Conservation (phyloP, 805 yeast genomes). For the Kodamaea kakaduensis region DNA sequence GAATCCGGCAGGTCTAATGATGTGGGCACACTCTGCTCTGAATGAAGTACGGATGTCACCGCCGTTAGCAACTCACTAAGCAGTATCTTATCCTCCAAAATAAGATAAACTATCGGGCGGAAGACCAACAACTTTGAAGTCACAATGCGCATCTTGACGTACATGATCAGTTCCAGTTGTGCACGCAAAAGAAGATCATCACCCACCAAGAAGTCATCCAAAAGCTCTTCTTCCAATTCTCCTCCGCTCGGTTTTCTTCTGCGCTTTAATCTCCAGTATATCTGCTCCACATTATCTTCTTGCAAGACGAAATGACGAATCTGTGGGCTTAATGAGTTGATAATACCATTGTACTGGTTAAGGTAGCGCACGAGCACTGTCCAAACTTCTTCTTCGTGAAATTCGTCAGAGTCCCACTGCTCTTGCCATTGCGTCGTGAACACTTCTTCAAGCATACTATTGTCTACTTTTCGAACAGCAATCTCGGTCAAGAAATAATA, state of each 20-base stretch:
- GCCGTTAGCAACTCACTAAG: constrained; percentile 26
- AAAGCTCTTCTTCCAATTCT: constrained; percentile 13
- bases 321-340: constrained; percentile 32
- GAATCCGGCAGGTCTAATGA: constrained; percentile 10
- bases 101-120: constrained; percentile 32
- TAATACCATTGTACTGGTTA: constrained; percentile 36
- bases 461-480: constrained; percentile 38
- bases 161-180: constrained; percentile 37
- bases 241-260: constrained; percentile 6
- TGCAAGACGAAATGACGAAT: constrained; percentile 31
- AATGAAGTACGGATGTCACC: constrained; percentile 16
- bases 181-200: constrained; percentile 30
- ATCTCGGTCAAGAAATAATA: constrained; percentile 37
- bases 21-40: constrained; percentile 1
- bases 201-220: constrained; percentile 33
- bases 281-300: constrained; percentile 29
- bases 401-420: constrained; percentile 25
- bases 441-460: constrained; percentile 32
- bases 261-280: constrained; percentile 25
- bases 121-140: constrained; percentile 29
- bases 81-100: constrained; percentile 27
- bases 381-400: constrained; percentile 23
- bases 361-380: constrained; percentile 26
- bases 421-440: constrained; percentile 10
- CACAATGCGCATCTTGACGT: constrained; percentile 34